A percentile compares a stretch with the other conserved stretches of the same genome.
phyloP scores from a whole-genome alignment of 2,329 filamentous ascomycete species.

The Arachnopeziza araneosa region DNA sequence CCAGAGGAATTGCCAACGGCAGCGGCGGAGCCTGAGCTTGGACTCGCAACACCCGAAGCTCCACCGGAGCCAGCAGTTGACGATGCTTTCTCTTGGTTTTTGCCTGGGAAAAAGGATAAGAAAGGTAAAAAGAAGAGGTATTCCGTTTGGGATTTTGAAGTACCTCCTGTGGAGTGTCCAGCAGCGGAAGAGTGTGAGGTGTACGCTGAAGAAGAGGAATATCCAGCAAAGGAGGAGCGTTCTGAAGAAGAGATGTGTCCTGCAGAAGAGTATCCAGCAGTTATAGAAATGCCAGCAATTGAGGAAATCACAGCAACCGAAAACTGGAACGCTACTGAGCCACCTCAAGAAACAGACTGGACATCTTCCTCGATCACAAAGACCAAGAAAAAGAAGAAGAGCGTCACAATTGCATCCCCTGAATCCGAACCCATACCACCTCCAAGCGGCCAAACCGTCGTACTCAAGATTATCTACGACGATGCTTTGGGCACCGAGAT shows the following conservation, averaged over 20 bases:
- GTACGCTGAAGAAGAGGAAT: too few species aligned
- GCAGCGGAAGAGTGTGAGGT: too few species aligned
- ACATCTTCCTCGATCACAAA: not conserved
- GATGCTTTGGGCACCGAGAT: not conserved
- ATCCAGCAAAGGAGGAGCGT: too few species aligned
- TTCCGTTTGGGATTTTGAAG: not conserved
- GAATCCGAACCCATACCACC: not conserved
- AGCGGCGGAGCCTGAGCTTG: too few species aligned
- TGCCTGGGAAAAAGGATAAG: too few species aligned
- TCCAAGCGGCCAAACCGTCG: not conserved
- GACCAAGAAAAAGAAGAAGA: not conserved
- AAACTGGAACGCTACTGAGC: not conserved
- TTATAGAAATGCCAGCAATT: not conserved
- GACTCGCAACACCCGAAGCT: too few species aligned
- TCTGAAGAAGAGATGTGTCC: too few species aligned
- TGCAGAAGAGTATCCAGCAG: not conserved
- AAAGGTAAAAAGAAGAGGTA: not conserved
- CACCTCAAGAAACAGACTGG: too few species aligned
- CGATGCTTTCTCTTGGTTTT: too few species aligned
- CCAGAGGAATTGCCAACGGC: too few species aligned
- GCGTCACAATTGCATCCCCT: not conserved
- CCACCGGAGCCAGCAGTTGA: too few species aligned
- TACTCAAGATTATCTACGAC: not conserved
- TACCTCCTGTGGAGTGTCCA: not conserved
- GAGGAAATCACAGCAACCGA: not conserved